Percentiles rank a stretch among this genome's conserved stretches.
These are phyloP conservation scores for Kazachstania sp. DNA, from an alignment of 1,139 yeast species.

Conservation along the genomic window DNA sequence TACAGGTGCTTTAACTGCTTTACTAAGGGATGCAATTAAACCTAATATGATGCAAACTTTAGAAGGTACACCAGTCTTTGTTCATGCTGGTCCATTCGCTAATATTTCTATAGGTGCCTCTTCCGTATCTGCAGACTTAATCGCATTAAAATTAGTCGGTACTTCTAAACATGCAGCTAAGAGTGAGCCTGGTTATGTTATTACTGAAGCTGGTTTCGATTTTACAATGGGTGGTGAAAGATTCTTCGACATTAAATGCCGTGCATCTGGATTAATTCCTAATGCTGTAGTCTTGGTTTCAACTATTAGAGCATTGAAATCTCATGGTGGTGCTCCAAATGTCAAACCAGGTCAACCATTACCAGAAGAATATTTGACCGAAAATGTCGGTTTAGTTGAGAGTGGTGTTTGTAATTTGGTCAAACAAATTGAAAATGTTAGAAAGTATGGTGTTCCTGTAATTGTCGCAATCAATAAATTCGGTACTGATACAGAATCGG, in stretches of 20 bases:
- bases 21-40: constrained; percentile 71
- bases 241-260: constrained; percentile 70
- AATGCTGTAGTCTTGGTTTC: constrained; percentile 72
- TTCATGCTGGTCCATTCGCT: constrained; percentile 84
- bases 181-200: constrained; percentile 53
- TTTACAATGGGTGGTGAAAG: constrained; percentile 88
- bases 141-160: constrained; percentile 60
- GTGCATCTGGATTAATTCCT: constrained; percentile 65
- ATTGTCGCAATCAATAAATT: constrained; percentile 74
- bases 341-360: constrained; percentile 74
- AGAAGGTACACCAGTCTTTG: constrained; percentile 79
- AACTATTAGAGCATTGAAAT: constrained; percentile 68
- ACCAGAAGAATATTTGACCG: constrained; percentile 58
- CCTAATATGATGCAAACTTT: constrained; percentile 80
- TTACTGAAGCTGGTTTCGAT: constrained; percentile 81
- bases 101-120: constrained; percentile 81
- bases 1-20: constrained; percentile 75
- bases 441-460: constrained; percentile 64
- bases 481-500: constrained; percentile 62
- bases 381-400: constrained; percentile 54
- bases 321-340: constrained; percentile 80
- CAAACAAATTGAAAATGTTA: constrained; percentile 65
- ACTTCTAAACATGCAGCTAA: constrained; percentile 32
- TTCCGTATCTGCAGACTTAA: constrained; percentile 67
- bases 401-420: constrained; percentile 66